These are phyloP conservation scores for Filobasidium wieringae DNA, from an alignment of 768 basidiomycete genomes.

Conservation along the genomic window DNA sequence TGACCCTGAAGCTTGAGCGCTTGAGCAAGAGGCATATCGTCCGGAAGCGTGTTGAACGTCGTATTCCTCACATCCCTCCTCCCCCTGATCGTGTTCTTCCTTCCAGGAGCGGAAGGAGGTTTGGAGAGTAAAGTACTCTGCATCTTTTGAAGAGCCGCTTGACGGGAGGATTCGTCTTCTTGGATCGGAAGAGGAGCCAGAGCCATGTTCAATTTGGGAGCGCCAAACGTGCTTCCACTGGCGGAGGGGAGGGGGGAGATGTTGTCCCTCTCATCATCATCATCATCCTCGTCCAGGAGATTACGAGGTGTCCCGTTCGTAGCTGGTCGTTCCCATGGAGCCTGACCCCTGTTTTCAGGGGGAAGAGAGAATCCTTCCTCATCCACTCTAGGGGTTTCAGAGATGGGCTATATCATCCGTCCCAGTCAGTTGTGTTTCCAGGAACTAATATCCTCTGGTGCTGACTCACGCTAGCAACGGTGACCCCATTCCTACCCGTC, in stretches of 20 bases:
- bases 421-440: too few relatives aligned
- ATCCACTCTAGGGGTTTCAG: conserved; percentile 27
- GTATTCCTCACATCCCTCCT: conserved; percentile 40
- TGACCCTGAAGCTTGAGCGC: conserved; percentile 12
- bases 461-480: neutral
- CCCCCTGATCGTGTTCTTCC: conserved; percentile 34
- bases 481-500: neutral
- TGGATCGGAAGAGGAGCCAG: conserved; percentile 33
- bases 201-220: conserved; percentile 28
- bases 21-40: conserved; percentile 28
- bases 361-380: conserved; percentile 41
- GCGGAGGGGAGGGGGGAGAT: neutral
- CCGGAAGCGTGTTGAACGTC: conserved; percentile 29
- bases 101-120: conserved; percentile 6
- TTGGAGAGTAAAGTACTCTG: conserved; percentile 37
- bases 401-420: neutral
- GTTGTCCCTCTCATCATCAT: conserved; percentile 16
- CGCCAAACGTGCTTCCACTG: neutral
- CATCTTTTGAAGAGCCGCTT: conserved; percentile 36
- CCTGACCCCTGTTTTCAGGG: conserved; percentile 39
- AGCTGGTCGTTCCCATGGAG: conserved; percentile 30
- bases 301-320: neutral
- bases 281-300: conserved; percentile 26
- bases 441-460: too few relatives aligned
- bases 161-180: conserved; percentile 37